These are phyloP conservation scores for Ormosia semicastrata DNA, from an alignment of 306 rosid species.

Conservation along the genomic window DNA sequence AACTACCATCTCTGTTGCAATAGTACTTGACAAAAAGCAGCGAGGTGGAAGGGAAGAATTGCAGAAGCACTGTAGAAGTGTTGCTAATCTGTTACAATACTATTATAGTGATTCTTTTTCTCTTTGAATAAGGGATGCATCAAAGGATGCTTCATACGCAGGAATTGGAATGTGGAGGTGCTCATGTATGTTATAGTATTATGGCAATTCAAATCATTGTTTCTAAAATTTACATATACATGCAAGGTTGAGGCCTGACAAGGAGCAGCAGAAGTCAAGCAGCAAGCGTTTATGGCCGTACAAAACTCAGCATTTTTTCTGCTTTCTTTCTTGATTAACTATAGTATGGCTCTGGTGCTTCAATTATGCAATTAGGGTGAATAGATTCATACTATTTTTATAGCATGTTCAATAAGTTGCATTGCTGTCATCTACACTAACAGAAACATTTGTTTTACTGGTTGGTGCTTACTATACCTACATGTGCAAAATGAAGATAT, in stretches of 20 bases:
- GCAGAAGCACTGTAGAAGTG: conserved; percentile 13
- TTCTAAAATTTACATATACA: not conserved
- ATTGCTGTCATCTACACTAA: not conserved
- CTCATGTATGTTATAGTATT: not conserved
- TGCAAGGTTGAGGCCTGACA: not conserved
- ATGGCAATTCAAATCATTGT: conserved; percentile 12
- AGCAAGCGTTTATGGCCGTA: not conserved
- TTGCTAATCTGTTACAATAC: not conserved
- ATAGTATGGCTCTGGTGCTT: not conserved
- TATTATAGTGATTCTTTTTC: not conserved
- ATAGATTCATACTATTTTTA: not conserved
- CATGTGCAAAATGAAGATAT: conserved; percentile 15
- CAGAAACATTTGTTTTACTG: not conserved
- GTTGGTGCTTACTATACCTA: not conserved
- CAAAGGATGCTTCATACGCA: conserved; percentile 8
- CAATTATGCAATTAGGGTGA: not conserved
- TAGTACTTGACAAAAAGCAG: conserved; percentile 7
- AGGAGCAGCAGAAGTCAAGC: conserved; percentile 10
- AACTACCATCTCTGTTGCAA: not conserved
- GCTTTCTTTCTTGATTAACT: not conserved
- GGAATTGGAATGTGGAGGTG: conserved; percentile 8
- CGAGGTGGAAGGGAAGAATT: conserved; percentile 7
- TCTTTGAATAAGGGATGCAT: conserved; percentile 28
- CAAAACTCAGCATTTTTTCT: not conserved
- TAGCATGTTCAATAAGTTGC: conserved; percentile 5